Conservation (phyloP, 2,329 filamentous ascomycete species). For the Basipetospora chlamydospora region DNA sequence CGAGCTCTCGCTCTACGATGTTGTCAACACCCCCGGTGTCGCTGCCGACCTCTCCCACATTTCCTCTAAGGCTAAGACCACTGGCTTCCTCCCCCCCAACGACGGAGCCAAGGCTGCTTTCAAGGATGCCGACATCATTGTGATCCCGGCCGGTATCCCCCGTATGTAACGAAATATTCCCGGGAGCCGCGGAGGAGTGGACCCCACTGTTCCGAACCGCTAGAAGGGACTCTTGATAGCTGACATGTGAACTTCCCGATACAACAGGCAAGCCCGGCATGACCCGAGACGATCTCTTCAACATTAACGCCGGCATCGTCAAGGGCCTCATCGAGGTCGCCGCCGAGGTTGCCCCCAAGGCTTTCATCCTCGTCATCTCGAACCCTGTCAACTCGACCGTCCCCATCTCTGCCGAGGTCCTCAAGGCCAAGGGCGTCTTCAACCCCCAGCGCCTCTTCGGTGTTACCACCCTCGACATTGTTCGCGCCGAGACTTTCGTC, state of each 20-base stretch:
- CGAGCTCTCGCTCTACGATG: conserved; percentile 96
- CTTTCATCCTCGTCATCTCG: conserved; percentile 91
- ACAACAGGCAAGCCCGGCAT: conserved; percentile 93
- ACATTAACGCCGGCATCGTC: conserved; percentile 98
- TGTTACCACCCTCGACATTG: conserved; percentile 96
- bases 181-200: too few species aligned
- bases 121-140: conserved; percentile 85
- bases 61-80: conserved; percentile 74
- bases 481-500: conserved; percentile 94
- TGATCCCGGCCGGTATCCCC: conserved; percentile 96
- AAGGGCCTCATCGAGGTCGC: conserved; percentile 81
- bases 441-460: conserved; percentile 93
- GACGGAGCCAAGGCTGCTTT: conserved; percentile 77
- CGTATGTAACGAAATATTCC: conserved; percentile 41
- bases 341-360: conserved; percentile 80
- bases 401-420: conserved; percentile 89
- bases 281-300: conserved; percentile 99
- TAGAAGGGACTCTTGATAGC: not conserved
- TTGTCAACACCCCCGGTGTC: conserved; percentile 95
- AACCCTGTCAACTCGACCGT: conserved; percentile 99
- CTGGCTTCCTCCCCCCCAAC: conserved; percentile 75
- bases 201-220: too few species aligned
- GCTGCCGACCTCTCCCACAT: conserved; percentile 96
- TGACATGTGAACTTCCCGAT: conserved; percentile 1
- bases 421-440: conserved; percentile 87